These are phyloP conservation scores for Arthrobotrys conoides DNA, from an alignment of 2,329 filamentous ascomycete genomes.

Conservation along the genomic window DNA sequence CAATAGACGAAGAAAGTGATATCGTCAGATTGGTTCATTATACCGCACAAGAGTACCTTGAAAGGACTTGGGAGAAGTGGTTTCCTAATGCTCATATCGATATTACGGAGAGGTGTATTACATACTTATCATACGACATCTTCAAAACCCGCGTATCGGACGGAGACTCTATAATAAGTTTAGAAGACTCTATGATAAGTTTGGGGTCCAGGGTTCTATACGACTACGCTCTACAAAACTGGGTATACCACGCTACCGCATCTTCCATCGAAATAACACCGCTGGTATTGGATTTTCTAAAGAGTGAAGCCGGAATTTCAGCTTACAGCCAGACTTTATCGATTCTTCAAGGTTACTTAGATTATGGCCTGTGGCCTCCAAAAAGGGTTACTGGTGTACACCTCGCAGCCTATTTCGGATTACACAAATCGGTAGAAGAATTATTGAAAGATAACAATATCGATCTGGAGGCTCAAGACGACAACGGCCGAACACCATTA, in stretches of 20 bases:
- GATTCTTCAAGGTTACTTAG: neutral
- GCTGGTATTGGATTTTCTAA: neutral
- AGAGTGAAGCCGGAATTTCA: neutral
- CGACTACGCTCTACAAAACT: neutral
- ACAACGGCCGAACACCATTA: constrained; percentile 2
- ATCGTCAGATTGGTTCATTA: constrained; percentile 65
- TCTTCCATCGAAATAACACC: neutral
- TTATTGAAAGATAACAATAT: neutral
- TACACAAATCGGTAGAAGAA: neutral
- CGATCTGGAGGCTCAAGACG: neutral
- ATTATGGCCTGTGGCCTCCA: neutral
- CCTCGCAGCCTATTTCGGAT: constrained; percentile 3
- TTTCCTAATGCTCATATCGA: constrained; percentile 19
- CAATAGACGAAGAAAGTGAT: constrained; percentile 63
- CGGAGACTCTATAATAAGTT: neutral
- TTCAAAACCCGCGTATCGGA: neutral
- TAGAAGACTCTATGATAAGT: neutral
- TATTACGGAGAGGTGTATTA: constrained; percentile 17
- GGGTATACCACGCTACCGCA: neutral
- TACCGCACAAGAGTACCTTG: constrained; percentile 65
- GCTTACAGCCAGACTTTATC: neutral
- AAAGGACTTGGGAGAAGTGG: neutral
- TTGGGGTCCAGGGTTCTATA: neutral
- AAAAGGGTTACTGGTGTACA: neutral
- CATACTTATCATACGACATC: neutral